Conservation (phyloP, 495 filamentous ascomycete species). For the Aspergillus carlsbadensis region DNA sequence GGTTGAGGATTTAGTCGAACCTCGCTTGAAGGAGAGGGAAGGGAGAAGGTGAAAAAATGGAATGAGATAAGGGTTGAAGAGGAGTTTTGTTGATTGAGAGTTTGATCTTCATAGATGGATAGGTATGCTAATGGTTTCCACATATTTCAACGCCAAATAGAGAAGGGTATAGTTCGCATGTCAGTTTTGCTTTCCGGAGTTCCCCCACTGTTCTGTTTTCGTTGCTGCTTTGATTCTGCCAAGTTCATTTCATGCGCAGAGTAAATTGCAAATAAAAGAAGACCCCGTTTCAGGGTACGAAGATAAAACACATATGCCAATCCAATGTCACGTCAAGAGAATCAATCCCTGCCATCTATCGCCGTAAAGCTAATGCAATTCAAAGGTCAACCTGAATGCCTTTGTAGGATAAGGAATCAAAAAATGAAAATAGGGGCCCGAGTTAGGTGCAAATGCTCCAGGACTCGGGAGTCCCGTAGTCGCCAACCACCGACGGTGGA, state of each 20-base stretch:
- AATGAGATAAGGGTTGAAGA: too few relatives aligned
- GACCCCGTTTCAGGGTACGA: not conserved
- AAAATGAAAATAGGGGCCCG: constrained; percentile 1
- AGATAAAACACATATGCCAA: constrained; percentile 3
- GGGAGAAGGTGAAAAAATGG: too few relatives aligned
- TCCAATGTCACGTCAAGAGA: not conserved
- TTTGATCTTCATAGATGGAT: too few relatives aligned
- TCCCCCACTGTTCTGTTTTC: not conserved
- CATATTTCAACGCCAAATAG: too few relatives aligned
- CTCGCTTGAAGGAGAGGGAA: too few relatives aligned
- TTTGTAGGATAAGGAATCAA: constrained; percentile 8
- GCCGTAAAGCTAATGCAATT: constrained; percentile 11
- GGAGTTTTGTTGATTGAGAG: too few relatives aligned
- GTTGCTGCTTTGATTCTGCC: not conserved
- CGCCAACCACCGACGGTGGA: constrained; percentile 30
- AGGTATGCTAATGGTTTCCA: too few relatives aligned
- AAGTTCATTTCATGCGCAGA: not conserved
- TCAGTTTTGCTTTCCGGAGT: not conserved
- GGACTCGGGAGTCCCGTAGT: constrained; percentile 29
- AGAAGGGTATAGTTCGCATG: too few relatives aligned
- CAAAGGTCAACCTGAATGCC: constrained; percentile 13
- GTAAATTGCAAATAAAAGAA: not conserved
- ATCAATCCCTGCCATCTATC: constrained; percentile 13
- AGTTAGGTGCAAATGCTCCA: constrained; percentile 26
- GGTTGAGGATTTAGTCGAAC: too few relatives aligned